These are phyloP conservation scores for Onygenales sp. DNA, from an alignment of 2,329 filamentous ascomycete species.

Conservation along the genomic window DNA sequence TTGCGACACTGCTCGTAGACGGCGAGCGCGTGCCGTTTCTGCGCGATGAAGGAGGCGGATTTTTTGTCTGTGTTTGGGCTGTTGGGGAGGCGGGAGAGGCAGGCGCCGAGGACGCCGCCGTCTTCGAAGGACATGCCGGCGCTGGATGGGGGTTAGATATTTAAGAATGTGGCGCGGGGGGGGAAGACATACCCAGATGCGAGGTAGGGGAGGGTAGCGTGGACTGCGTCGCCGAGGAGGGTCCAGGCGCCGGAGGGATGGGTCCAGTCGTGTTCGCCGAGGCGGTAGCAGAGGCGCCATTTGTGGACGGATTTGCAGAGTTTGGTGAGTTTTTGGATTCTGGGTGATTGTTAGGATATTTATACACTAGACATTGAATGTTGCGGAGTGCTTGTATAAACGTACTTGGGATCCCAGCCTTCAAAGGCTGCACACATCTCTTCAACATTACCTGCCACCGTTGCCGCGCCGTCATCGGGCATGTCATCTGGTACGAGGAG, in stretches of 20 bases:
- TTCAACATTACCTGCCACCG: conserved; percentile 41
- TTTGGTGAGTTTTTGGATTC: conserved; percentile 45
- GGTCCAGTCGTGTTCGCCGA: conserved; percentile 48
- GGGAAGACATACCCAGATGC: conserved; percentile 33
- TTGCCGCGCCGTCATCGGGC: conserved; percentile 42
- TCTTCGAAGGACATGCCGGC: conserved; percentile 56
- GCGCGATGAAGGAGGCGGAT: conserved; percentile 17
- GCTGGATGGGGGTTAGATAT: conserved; percentile 18
- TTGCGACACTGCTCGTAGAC: conserved; percentile 50
- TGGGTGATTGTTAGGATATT: conserved; percentile 2
- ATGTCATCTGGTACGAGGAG: conserved; percentile 56
- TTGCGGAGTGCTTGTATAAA: conserved; percentile 4
- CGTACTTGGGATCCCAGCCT: conserved; percentile 47
- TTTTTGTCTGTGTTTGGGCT: conserved; percentile 20
- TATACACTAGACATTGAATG: conserved; percentile 2
- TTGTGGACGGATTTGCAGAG: conserved; percentile 52
- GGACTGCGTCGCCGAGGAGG: conserved; percentile 54
- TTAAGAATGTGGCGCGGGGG: not conserved
- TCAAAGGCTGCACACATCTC: conserved; percentile 46
- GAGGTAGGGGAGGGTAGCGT: conserved; percentile 54
- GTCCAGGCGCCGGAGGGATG: conserved; percentile 48
- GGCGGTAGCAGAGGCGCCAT: conserved; percentile 51
- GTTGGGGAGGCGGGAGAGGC: conserved; percentile 39
- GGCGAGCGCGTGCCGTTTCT: conserved; percentile 26
- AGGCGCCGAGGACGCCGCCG: conserved; percentile 48